These are phyloP conservation scores for Litsea cubeba DNA, from an alignment of 164 flowering plant species.

Conservation along the genomic window DNA sequence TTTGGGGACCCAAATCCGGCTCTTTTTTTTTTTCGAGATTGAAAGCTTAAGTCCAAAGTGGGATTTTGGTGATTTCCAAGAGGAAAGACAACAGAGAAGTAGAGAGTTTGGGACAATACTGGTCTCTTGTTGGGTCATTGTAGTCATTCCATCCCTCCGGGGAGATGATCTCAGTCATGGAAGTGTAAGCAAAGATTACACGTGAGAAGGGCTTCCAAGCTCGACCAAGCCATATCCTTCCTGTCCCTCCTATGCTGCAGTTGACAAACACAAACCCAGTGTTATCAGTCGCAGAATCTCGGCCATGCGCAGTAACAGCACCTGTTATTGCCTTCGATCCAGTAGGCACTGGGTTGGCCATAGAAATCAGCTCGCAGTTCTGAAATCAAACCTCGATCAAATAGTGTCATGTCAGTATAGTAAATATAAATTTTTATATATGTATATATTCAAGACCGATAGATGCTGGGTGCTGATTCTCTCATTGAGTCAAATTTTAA, in stretches of 20 bases:
- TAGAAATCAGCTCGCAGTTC: conserved; percentile 64
- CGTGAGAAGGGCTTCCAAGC: conserved; percentile 94
- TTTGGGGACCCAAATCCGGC: too few species aligned
- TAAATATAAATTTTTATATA: too few species aligned
- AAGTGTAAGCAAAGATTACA: conserved; percentile 56
- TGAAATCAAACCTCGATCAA: conserved; percentile 10
- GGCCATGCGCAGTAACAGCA: conserved; percentile 74
- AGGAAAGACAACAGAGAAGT: background rate
- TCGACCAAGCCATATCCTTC: conserved; percentile 87
- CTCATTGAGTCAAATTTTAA: too few species aligned
- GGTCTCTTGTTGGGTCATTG: conserved; percentile 74
- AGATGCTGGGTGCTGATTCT: too few species aligned
- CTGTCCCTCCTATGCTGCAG: conserved; percentile 76
- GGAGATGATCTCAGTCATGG: conserved; percentile 77
- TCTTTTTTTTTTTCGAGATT: too few species aligned
- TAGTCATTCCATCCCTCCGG: conserved; percentile 97
- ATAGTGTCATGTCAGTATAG: background rate
- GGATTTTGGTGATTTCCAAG: too few species aligned
- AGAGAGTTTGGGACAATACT: conserved; percentile 28
- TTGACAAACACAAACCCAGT: conserved; percentile 72
- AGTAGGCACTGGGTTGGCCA: conserved; percentile 60
- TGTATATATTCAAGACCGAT: too few species aligned
- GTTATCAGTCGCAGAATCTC: conserved; percentile 65
- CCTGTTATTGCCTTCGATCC: conserved; percentile 64
- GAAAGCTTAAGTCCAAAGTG: too few species aligned